Evolutionary conservation across 495 filamentous ascomycete genomes (phyloP), one percentile per base, ranked within the genome.

Genomic region (Neurospora cerealis): DNA sequence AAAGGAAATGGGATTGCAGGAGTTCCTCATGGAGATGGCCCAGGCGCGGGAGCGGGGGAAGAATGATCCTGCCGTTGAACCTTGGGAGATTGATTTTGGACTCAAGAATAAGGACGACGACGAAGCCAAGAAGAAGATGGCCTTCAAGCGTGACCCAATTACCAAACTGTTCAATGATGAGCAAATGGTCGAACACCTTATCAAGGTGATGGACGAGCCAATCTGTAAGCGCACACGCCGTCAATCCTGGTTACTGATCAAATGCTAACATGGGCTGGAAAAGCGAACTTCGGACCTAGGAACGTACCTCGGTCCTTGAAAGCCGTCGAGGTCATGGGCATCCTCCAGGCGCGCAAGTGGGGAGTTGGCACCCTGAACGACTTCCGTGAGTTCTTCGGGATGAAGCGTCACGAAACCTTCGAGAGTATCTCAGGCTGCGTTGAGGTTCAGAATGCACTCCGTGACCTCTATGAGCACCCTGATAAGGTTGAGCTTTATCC

Each of bases 311-410:
- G 86, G 39, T 86, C 91, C 32, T 84, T 96, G 79, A 87, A 86
- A 74, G 85, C 87, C 10, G 86, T 95, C 24, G 93, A 95, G 76
- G 87, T 93, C 41, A 85, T 95, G 3, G 93, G 93, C 41, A 94
- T 95, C 48, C 85, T 90, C 74, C 93, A 96, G 75, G 89, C 90
- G 4, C 89, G 93, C 6, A 84, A 87, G 7, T 95, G 93, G 93
- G 92, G 91, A 72, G 76, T 94, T 46, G 91, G 90, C 11, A 91
- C 91, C 2, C 81, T 96, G 70, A 96, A 96, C 77, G 93, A 96
- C 81, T 93, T 96, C 81, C 87, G 93, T 40, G 82, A 89, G 69
- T 93, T 91, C 82, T 93, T 94, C 79, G 89, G 88, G 32, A 81
- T 95, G 60, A 83, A 86, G 70, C 86, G 86, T 10, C 88, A 94